Percentiles rank a stretch among this genome's conserved stretches.
Evolutionary conservation across 2,329 filamentous ascomycete species (phyloP).

Genomic region (Phialophora tarda): DNA sequence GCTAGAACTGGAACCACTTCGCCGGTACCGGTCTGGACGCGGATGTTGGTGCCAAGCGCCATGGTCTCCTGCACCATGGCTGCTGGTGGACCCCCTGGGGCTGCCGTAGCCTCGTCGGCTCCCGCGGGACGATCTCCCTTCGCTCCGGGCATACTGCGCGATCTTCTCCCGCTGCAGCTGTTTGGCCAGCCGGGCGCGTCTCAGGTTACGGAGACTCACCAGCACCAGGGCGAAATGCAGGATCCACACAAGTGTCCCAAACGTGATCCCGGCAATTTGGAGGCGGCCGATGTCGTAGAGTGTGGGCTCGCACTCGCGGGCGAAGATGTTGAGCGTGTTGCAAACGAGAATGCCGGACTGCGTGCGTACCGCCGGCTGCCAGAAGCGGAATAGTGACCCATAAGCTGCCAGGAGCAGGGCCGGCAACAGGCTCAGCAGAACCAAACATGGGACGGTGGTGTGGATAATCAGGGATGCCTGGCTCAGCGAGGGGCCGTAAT

Average conservation of each 20-base stretch:
- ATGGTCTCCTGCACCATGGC: constrained; percentile 17
- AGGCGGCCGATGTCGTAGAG: constrained; percentile 43
- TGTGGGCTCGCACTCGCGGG: constrained; percentile 42
- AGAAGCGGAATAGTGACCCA: constrained; percentile 43
- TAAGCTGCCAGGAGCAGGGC: constrained; percentile 41
- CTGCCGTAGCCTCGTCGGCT: constrained; percentile 10
- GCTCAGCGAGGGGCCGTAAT: constrained; percentile 6
- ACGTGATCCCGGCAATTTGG: constrained; percentile 42
- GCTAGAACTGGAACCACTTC: constrained; percentile 17
- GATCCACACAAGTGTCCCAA: constrained; percentile 41
- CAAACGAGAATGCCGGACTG: constrained; percentile 37
- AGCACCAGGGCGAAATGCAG: constrained; percentile 32
- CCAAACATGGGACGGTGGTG: constrained; percentile 26
- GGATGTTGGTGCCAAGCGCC: constrained; percentile 12
- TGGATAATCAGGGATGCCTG: constrained; percentile 27
- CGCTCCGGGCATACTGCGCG: constrained; percentile 26
- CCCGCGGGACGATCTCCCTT: constrained; percentile 14
- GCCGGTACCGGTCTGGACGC: constrained; percentile 11
- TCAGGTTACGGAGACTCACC: constrained; percentile 24
- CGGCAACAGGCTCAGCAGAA: constrained; percentile 38
- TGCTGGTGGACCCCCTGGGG: constrained; percentile 1
- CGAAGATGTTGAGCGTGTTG: constrained; percentile 40
- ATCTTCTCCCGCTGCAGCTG: constrained; percentile 34
- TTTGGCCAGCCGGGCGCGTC: constrained; percentile 29
- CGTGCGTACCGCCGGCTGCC: constrained; percentile 37